Evolutionary conservation across 495 filamentous ascomycete species (phyloP), one percentile per base, ranked within the genome.

Genomic region (Aspergillus wentii): DNA sequence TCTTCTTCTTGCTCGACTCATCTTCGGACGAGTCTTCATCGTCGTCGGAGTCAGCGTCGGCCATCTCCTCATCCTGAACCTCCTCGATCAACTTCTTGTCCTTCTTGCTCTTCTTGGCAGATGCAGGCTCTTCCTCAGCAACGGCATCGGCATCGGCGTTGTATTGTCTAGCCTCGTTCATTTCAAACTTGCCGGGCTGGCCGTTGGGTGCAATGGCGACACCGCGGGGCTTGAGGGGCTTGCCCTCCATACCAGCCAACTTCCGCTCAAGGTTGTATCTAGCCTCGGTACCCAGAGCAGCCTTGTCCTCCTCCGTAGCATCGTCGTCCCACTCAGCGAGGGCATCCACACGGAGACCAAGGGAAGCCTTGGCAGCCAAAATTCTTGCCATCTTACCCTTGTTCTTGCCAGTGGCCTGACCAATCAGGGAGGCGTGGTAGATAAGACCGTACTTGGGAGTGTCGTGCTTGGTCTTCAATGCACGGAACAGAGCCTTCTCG

Each of bases 331-430:
- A 86, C 33, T 94, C 87, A 18, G 82, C 80, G 18, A 96, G 79
- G 19, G 92, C 83, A 66, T 99, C 92, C 23, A 94, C 86, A 67
- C 92, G 88, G 33, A 95, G 69, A 75, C 90, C 88, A 16, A 97
- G 79, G 15, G 92, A 85, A 8, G 92, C 79, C 71, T 95, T 97
- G 46, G 90, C 80, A 34, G 92, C 88, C 26, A 99, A 76, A 71
- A 96, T 88, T 66, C 92, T 83, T 10, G 92, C 92, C 57, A 99
- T 95, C 73, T 99, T 99, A 48, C 92, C 92, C 82, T 99, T 99
- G 70, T 97, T 97, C 68, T 83, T 86, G 46, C 94, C 92, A 17
- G 86, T 91, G 17, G 94, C 91, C 68, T 99, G 92, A 30, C 92
- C 92, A 33, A 99, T 86, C 20, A 99, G 73, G 17, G 89, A 95